A percentile compares a stretch with the other conserved stretches of the same genome.
Evolutionary conservation across 805 yeast species (phyloP).

Genomic region (Schizosaccharomyces cryophilus): DNA sequence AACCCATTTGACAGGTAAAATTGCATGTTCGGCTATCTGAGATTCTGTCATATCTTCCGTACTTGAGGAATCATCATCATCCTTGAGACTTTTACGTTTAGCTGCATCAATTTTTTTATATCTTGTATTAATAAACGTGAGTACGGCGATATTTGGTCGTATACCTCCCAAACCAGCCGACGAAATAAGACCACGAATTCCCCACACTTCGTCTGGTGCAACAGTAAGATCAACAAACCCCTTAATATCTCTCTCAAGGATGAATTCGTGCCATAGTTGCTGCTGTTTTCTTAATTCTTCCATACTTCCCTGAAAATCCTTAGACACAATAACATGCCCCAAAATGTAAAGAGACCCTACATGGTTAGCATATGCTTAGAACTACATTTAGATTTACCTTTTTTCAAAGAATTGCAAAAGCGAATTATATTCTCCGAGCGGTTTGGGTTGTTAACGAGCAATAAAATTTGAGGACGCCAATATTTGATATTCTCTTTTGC

Average conservation of each 20-base stretch:
- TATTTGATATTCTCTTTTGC: constrained; percentile 86
- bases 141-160: constrained; percentile 83
- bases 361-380: constrained; percentile 13
- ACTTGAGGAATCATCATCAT: not conserved
- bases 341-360: constrained; percentile 1
- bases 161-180: constrained; percentile 97
- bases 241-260: constrained; percentile 57
- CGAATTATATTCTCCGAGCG: constrained; percentile 77
- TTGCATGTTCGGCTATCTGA: not conserved
- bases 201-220: constrained; percentile 80
- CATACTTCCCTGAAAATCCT: constrained; percentile 15
- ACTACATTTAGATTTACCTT: constrained; percentile 70
- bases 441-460: constrained; percentile 76
- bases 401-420: constrained; percentile 82
- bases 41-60: not conserved
- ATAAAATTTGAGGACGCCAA: constrained; percentile 89
- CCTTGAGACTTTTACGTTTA: not conserved
- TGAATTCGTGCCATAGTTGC: constrained; percentile 57
- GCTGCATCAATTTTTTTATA: not conserved
- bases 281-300: constrained; percentile 49
- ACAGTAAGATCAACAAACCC: constrained; percentile 85
- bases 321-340: not conserved
- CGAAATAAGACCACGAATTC: constrained; percentile 69
- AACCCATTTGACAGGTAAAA: constrained; percentile 39
- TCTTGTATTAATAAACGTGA: constrained; percentile 52